Base-by-base conservation (phyloP, 2,329 filamentous ascomycete species). In the Verticillium tricorpus region DNA sequence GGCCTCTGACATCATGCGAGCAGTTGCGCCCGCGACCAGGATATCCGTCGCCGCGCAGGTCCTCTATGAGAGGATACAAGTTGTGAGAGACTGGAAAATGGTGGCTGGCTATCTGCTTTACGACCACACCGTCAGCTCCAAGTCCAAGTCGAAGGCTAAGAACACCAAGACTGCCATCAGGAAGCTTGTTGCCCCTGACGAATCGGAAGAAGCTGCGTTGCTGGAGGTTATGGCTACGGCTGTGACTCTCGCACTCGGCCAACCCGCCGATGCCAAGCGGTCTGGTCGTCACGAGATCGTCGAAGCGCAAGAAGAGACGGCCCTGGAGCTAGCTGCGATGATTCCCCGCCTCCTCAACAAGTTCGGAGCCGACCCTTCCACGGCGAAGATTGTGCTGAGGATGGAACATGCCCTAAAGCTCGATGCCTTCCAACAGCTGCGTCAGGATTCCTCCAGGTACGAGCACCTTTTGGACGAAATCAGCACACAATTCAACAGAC, bases 271-370 rank as follows among this genome's bases (percentile, higher is more conserved):
- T 61, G 86, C 81, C 73, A 85, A 82, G 68, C 85, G 81, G 67
- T 76, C 78, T 15, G 80, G 86, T 60, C 86, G 85, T 57, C 80
- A 85, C 25, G 87, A 92, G 62, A 85, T 88, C 57, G 77, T 82
- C 6, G 90, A 93, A 63, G 83, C 88, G 31, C 89, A 92, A 65
- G 93, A 97, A 69, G 87, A 90, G 57, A 88, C 90, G 39, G 92
- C 92, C 2, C 82, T 93, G 57, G 87, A 89, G 67, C 82, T 99
- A 40, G 91, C 92, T 9, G 81, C 84, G 40, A 82, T 91, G 15
- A 94, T 98, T 60, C 95, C 95, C 0, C 88, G 87, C 65, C 84
- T 99, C 2, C 80, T 99, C 59, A 97, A 90, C 76, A 98, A 97
- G 72, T 99, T 93, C 69, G 94, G 95, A 5, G 91, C 93, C n/a